Base-by-base conservation (phyloP, 2,329 filamentous ascomycete species). In the Penicillium sp. region DNA sequence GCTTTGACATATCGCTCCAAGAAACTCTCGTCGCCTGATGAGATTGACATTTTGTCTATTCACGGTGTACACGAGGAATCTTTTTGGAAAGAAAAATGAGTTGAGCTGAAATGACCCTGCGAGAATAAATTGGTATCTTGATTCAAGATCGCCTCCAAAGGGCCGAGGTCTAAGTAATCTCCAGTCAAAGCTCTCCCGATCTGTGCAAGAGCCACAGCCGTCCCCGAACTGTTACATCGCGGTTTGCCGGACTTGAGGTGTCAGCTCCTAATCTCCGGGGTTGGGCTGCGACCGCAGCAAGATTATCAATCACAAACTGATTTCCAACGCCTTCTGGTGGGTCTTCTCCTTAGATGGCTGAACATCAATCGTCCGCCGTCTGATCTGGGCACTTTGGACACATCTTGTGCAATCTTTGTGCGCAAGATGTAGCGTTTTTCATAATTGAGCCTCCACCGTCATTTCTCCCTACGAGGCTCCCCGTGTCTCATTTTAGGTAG, bases 161-260 rank as follows among this genome's bases (percentile, higher is more conserved):
- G 33, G 15, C 15, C 26, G 5, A 28, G 6, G 9, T 9, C 6
- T 6, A 9, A 28, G 9, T 28, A 7, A 28, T 28, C 26, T 9
- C 9, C 26, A n/a, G 28, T 34, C 18, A 15, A 21, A 3, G 18
- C 24, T 45, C 18, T 12, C n/a, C 42, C 9, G 38, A 26, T 34
- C 36, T 9, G 24, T 44, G 41, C 41, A 38, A n/a, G 47, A 41
- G 47, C 47, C 47, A 49, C 47, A 49, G 9, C 47, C 47, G 47
- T 49, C 42, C 23, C 29, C 47, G 34, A 39, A 23, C 38, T 13
- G 38, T 41, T 24, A 6, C 18, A 41, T 23, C 2, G 16, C 38
- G 23, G 38, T 18, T 41, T 21, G 38, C 18, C 38, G 38, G n/a
- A 15, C 21, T 9, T 42, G 13, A 28, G 10, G 6, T 26, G 9